Evolutionary conservation across 2,329 filamentous ascomycete species (phyloP).

Genomic region (Calonectria multiphialidica): DNA sequence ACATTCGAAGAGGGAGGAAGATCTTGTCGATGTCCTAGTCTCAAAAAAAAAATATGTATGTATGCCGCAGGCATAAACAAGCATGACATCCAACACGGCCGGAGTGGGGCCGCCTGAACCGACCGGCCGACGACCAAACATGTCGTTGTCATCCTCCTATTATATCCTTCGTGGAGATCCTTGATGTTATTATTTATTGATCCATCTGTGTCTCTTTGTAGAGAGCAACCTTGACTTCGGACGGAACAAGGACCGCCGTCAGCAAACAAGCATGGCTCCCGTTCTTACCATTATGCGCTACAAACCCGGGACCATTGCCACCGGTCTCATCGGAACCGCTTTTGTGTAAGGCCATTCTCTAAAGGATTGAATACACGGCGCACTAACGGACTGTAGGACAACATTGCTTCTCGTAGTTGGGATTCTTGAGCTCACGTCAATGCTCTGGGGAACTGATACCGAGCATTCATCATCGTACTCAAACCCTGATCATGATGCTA

Average conservation of each 20-base stretch:
- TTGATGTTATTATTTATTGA: too few species aligned
- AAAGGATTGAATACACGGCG: too few species aligned
- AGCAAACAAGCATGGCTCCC: not conserved
- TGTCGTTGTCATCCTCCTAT: not conserved
- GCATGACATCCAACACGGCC: not conserved
- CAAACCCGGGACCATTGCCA: not conserved
- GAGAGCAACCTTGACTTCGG: too few species aligned
- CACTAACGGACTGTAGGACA: conserved; percentile 11
- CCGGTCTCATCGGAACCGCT: conserved; percentile 4
- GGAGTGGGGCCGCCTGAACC: conserved; percentile 12
- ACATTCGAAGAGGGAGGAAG: too few species aligned
- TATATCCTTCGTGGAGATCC: not conserved
- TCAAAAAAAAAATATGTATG: not conserved
- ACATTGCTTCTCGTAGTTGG: conserved; percentile 15
- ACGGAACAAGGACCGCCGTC: not conserved
- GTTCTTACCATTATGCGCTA: too few species aligned
- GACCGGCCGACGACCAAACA: not conserved
- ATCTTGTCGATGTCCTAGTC: not conserved
- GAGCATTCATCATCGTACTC: not conserved
- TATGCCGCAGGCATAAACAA: not conserved
- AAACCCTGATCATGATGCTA: not conserved
- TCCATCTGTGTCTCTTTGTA: not conserved
- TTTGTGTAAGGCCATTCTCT: not conserved
- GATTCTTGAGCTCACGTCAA: conserved; percentile 24
- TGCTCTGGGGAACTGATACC: conserved; percentile 7